These are phyloP conservation scores for Populus hybrid DNA, from an alignment of 441 rosid genomes.

Conservation along the genomic window DNA sequence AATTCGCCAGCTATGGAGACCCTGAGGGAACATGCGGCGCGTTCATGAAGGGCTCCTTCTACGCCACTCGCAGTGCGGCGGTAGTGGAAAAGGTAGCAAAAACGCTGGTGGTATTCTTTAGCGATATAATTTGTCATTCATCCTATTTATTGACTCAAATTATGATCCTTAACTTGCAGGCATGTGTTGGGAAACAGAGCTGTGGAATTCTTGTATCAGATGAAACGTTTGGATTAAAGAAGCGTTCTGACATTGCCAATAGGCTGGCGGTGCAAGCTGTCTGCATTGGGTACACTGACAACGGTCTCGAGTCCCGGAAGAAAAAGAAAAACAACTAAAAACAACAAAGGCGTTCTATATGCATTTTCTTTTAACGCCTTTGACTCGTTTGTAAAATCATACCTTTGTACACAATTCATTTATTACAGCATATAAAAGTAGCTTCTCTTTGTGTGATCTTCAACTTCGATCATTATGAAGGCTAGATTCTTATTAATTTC, in stretches of 20 bases:
- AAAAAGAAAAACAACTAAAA: no score
- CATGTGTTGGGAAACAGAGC: conserved; percentile 47
- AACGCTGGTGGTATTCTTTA: not conserved
- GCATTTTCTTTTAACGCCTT: no score
- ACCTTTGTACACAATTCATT: no score
- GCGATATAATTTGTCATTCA: not conserved
- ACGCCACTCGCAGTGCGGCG: not conserved
- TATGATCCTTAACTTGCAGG: conserved; percentile 12
- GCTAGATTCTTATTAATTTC: no score
- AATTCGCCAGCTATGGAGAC: no score
- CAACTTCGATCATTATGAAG: no score
- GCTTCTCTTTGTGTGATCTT: no score
- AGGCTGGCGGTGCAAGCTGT: conserved; percentile 52
- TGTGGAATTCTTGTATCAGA: conserved; percentile 35
- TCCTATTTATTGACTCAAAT: not conserved
- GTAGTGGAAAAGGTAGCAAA: conserved; percentile 6
- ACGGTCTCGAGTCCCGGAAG: not conserved
- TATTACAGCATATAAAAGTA: no score
- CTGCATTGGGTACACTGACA: conserved; percentile 8
- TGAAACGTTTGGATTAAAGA: conserved; percentile 34
- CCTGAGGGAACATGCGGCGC: no score
- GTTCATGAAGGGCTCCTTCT: conserved; percentile 29
- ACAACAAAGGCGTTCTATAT: no score
- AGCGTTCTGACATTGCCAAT: conserved; percentile 16
- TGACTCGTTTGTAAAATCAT: no score